A percentile compares a stretch with the other conserved stretches of the same genome.
Evolutionary conservation across 2,329 filamentous ascomycete genomes (phyloP).

Genomic region (Stromatinia cepivora): DNA sequence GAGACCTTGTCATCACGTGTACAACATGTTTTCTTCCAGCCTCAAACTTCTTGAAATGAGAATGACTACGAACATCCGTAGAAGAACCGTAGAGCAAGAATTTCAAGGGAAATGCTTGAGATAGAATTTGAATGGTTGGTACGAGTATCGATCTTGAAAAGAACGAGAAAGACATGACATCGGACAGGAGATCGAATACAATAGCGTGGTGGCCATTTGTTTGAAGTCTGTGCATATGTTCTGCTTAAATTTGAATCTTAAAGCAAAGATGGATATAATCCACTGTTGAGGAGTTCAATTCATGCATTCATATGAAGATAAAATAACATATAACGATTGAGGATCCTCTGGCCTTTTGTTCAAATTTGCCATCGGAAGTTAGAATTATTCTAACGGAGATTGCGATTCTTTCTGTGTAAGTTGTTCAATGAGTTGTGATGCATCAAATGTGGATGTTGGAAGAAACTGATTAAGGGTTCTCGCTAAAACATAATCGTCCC

Average conservation of each 20-base stretch:
- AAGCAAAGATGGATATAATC: neutral
- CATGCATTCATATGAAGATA: constrained; percentile 12
- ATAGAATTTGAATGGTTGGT: neutral
- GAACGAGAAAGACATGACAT: neutral
- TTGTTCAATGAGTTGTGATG: constrained; percentile 4
- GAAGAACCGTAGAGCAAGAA: constrained; percentile 11
- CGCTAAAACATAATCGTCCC: constrained; percentile 6
- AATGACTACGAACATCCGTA: neutral
- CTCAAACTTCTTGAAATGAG: neutral
- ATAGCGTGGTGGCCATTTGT: neutral
- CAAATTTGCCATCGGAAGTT: constrained; percentile 6
- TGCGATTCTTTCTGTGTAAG: constrained; percentile 3
- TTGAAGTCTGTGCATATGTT: neutral
- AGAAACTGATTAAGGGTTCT: neutral
- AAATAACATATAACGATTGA: constrained; percentile 17
- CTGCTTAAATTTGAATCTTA: neutral
- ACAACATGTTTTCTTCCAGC: neutral
- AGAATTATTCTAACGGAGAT: constrained; percentile 3
- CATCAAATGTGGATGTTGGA: neutral
- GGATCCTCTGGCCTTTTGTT: neutral
- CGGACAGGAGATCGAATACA: neutral
- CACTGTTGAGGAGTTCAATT: constrained; percentile 9
- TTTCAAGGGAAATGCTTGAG: constrained; percentile 14
- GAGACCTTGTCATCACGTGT: constrained; percentile 19
- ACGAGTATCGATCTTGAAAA: constrained; percentile 1